phyloP scores from a whole-genome alignment of 345 rosid species.

The Euclidium syriacum region DNA sequence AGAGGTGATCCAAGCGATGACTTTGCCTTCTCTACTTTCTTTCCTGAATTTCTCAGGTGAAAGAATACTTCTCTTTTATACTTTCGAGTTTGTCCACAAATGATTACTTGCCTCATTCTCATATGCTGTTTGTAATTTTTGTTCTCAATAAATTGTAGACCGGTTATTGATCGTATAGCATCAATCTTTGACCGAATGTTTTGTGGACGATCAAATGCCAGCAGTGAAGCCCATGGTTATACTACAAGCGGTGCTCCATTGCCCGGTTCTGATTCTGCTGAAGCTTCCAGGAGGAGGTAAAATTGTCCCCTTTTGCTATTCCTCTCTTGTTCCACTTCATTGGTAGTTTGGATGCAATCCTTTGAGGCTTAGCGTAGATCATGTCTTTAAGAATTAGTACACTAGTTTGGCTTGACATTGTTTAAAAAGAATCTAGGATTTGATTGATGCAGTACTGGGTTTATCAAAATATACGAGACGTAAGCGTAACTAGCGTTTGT shows the following conservation, averaged over 20 bases:
- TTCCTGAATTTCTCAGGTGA: slow-evolving; percentile 85
- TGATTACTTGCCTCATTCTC: background rate
- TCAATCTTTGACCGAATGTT: slow-evolving; percentile 74
- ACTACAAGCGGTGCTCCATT: slow-evolving; percentile 58
- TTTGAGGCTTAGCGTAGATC: background rate
- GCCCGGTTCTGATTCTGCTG: slow-evolving; percentile 94
- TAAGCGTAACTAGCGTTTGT: no score
- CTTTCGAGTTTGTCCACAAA: background rate
- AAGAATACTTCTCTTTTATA: background rate
- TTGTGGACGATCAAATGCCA: slow-evolving; percentile 64
- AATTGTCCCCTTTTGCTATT: background rate
- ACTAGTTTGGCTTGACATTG: background rate
- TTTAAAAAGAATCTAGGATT: background rate
- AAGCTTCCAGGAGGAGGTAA: slow-evolving; percentile 96
- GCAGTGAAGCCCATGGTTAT: slow-evolving; percentile 45
- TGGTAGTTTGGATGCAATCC: slow-evolving; percentile 1
- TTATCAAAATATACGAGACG: background rate
- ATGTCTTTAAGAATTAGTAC: background rate
- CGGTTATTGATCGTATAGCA: slow-evolving; percentile 79
- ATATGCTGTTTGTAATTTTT: slow-evolving; percentile 5
- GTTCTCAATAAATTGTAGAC: slow-evolving; percentile 38
- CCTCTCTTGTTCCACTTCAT: background rate
- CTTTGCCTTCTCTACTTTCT: slow-evolving; percentile 88
- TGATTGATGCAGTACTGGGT: slow-evolving; percentile 4
- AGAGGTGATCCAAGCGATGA: slow-evolving; percentile 96